Conservation (phyloP, 2,329 filamentous ascomycete genomes). For the Mycosphaerella sp. region DNA sequence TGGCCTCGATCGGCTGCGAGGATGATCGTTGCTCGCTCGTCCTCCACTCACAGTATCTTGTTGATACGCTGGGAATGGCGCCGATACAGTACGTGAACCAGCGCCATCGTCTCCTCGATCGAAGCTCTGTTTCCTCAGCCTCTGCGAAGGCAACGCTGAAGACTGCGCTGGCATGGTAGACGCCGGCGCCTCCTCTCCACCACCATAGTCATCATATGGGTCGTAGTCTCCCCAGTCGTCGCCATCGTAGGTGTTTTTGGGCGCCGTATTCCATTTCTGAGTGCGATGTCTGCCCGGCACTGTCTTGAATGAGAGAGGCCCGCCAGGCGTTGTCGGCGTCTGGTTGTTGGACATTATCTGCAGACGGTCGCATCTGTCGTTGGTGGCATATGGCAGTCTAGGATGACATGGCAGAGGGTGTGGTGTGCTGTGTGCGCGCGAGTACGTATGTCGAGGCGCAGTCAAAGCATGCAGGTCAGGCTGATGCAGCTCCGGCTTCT, state of each 20-base stretch:
- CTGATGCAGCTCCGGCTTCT: background rate
- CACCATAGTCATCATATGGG: conserved; percentile 53
- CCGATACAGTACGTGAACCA: conserved; percentile 13
- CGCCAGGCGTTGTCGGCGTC: conserved; percentile 12
- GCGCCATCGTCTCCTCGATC: conserved; percentile 48
- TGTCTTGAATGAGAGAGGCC: conserved; percentile 60
- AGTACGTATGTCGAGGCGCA: conserved; percentile 4
- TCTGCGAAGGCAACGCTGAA: conserved; percentile 13
- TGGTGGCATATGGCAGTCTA: conserved; percentile 1
- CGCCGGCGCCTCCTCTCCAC: conserved; percentile 41
- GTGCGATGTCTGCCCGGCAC: conserved; percentile 88
- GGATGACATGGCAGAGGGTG: conserved; percentile 5
- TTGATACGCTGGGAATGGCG: conserved; percentile 17
- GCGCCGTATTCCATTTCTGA: conserved; percentile 91
- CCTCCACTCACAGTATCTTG: conserved; percentile 11
- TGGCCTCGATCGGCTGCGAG: conserved; percentile 17
- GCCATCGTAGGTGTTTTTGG: conserved; percentile 78
- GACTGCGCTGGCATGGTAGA: conserved; percentile 26
- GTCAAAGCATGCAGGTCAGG: background rate
- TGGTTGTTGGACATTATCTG: conserved; percentile 20
- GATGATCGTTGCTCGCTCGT: conserved; percentile 16
- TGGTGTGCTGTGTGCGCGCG: background rate
- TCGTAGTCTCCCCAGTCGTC: conserved; percentile 79
- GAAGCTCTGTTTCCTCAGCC: conserved; percentile 42
- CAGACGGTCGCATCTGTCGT: conserved; percentile 1